phyloP scores from a whole-genome alignment of 352 stramenopile species.

The Phytopythium aichiense region DNA sequence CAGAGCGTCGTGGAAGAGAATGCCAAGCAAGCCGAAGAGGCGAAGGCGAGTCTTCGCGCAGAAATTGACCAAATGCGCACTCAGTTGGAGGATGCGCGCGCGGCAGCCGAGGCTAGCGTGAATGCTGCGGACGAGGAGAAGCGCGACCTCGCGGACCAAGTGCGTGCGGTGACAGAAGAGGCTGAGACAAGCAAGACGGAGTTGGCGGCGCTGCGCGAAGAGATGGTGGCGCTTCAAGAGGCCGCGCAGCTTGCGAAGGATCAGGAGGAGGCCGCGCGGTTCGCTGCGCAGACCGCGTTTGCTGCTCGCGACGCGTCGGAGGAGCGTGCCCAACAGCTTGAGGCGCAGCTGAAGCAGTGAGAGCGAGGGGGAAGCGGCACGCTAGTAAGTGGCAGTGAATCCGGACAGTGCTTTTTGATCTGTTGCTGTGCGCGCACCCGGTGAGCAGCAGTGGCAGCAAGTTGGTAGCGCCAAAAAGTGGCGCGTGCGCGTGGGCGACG shows the following conservation, averaged over 20 bases:
- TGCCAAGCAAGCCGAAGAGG: constrained; percentile 13
- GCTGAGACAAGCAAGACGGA: constrained; percentile 27
- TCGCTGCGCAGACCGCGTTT: constrained; percentile 67
- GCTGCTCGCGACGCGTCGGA: constrained; percentile 60
- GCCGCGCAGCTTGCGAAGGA: constrained; percentile 49
- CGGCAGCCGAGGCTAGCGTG: constrained; percentile 9
- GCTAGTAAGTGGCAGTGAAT: background rate
- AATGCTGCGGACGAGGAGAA: constrained; percentile 16
- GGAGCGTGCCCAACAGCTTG: constrained; percentile 36
- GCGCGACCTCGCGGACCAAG: constrained; percentile 20
- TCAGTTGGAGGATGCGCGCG: constrained; percentile 18
- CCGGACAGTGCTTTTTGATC: background rate
- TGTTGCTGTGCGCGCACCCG: background rate
- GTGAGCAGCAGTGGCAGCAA: too few relatives aligned
- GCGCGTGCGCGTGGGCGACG: background rate
- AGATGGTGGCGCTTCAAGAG: constrained; percentile 40
- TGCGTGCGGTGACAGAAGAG: constrained; percentile 19
- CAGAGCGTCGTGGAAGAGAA: constrained; percentile 21
- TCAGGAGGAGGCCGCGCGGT: constrained; percentile 66
- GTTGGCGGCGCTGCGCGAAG: constrained; percentile 28
- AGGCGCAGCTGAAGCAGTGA: constrained; percentile 28
- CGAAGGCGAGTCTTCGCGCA: constrained; percentile 19
- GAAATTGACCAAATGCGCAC: constrained; percentile 16
- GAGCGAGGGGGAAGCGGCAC: background rate
- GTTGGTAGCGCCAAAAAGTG: background rate